Evolutionary conservation across 176 grass and related monocot genomes (phyloP).

Genomic region (Phoenix roebelenii): DNA sequence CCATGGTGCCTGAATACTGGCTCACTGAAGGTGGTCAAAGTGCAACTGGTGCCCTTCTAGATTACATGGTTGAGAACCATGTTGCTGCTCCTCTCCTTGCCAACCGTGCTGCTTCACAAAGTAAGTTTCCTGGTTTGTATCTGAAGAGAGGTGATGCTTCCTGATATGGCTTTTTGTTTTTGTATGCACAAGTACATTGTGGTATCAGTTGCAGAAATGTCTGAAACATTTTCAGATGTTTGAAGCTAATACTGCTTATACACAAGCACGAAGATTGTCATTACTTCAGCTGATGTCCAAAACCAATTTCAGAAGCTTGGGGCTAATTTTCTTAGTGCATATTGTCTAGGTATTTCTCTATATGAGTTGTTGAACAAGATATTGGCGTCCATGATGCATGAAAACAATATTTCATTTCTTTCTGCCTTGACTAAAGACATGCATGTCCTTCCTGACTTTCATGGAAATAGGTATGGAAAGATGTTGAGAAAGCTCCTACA

Average conservation of each 20-base stretch:
- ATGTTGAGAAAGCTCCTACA: neutral
- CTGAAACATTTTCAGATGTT: too few species aligned
- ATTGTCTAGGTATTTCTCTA: slow-evolving; percentile 58
- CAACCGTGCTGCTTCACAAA: slow-evolving; percentile 70
- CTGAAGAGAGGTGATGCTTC: too few species aligned
- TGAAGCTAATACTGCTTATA: too few species aligned
- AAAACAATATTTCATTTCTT: slow-evolving; percentile 55
- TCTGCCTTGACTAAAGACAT: slow-evolving; percentile 75
- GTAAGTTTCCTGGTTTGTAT: slow-evolving; percentile 36
- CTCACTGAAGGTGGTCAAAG: slow-evolving; percentile 92
- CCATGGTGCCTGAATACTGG: slow-evolving; percentile 89
- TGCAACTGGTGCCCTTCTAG: slow-evolving; percentile 81
- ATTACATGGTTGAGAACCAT: slow-evolving; percentile 76
- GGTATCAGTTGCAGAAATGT: too few species aligned
- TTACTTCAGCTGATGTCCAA: too few species aligned
- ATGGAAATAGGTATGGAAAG: slow-evolving; percentile 71
- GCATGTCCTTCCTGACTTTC: slow-evolving; percentile 92
- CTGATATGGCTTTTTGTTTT: too few species aligned
- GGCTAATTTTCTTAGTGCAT: slow-evolving; percentile 11
- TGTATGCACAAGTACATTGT: too few species aligned
- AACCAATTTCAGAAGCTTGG: neutral
- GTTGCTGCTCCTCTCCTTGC: slow-evolving; percentile 58
- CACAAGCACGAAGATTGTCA: too few species aligned
- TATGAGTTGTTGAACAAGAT: slow-evolving; percentile 88
- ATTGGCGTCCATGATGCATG: slow-evolving; percentile 51